Evolutionary conservation across 768 basidiomycete genomes (phyloP), one percentile per base, ranked within the genome.

Genomic region (Chalciporus sphaerocephalus): DNA sequence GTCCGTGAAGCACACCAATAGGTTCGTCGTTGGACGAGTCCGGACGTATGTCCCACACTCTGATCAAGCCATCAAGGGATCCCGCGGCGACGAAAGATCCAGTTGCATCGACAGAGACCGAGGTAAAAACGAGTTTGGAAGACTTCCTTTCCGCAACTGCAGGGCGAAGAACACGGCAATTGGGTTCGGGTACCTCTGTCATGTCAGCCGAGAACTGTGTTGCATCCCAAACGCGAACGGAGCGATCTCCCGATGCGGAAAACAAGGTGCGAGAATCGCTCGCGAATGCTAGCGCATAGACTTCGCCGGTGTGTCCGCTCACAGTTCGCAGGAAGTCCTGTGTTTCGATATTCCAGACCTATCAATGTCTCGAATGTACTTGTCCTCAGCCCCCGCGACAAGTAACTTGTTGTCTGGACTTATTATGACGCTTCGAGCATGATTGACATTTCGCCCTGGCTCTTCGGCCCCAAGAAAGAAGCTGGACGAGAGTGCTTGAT

Each of bases 11-110:
- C 23, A 44, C 24, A 33, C 52, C 46, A 30, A 62, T 51, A 9
- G 62, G 62, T 5, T 39, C 43, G 5, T 47, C 44, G 15, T 16
- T 42, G 21, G 65, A 59, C n/a, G 48, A 49, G 11, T 70, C 75
- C 4, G 69, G 70, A 35, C 62, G 55, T 42, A 73, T 61, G 47
- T 78, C 69, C 78, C 79, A 80, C 11, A 80, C 65, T 41, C 78
- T 69, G 23, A 80, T 65, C 44, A 71, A 62, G 18, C 73, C 73
- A 54, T 79, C 77, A n/a, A 80, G 67, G 24, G 68, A 69, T 8
- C 77, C 79, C 27, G 78, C 72, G 28, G 76, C 79, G 16, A 78
- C 69, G 44, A 74, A 67, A 38, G 63, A 66, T 4, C 75, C 73
- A 45, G 55, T 46, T 2, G 39, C 24, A 40, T 67, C 57, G 20